Evolutionary conservation across 768 basidiomycete genomes (phyloP).

Genomic region (Mycena polygramma): DNA sequence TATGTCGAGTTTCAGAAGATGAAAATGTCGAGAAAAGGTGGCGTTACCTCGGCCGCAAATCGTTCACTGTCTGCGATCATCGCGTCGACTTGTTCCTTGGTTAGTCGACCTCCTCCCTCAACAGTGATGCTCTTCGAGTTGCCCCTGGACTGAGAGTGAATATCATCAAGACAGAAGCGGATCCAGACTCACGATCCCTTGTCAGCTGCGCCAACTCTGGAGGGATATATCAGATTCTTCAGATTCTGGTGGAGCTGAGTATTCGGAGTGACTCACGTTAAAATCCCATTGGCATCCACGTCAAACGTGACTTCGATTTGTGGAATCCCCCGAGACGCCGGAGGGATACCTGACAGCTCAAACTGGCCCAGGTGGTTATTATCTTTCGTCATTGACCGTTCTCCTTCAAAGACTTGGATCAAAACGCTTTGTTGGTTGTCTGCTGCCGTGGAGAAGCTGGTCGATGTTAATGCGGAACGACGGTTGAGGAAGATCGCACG

Average conservation of each 20-base stretch:
- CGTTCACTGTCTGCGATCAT: slow-evolving; percentile 69
- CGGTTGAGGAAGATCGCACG: slow-evolving; percentile 11
- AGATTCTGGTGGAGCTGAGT: slow-evolving; percentile 49
- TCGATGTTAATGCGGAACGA: slow-evolving; percentile 5
- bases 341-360: slow-evolving; percentile 90
- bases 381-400: slow-evolving; percentile 89
- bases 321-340: slow-evolving; percentile 90
- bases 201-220: slow-evolving; percentile 73
- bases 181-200: slow-evolving; percentile 70
- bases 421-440: slow-evolving; percentile 92
- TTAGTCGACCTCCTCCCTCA: slow-evolving; percentile 70
- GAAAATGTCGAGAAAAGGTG: slow-evolving; percentile 59
- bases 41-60: slow-evolving; percentile 52
- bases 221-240: slow-evolving; percentile 7
- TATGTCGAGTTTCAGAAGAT: slow-evolving; percentile 56
- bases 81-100: slow-evolving; percentile 66
- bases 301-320: slow-evolving; percentile 94
- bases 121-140: slow-evolving; percentile 86
- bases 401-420: slow-evolving; percentile 93
- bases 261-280: slow-evolving; percentile 77
- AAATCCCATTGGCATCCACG: slow-evolving; percentile 87
- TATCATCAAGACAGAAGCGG: neutral
- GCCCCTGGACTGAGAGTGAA: slow-evolving; percentile 55
- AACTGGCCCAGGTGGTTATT: slow-evolving; percentile 94
- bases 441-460: slow-evolving; percentile 85